Evolutionary conservation across 441 rosid genomes (phyloP).

Genomic region (Macaranga tanarius): DNA sequence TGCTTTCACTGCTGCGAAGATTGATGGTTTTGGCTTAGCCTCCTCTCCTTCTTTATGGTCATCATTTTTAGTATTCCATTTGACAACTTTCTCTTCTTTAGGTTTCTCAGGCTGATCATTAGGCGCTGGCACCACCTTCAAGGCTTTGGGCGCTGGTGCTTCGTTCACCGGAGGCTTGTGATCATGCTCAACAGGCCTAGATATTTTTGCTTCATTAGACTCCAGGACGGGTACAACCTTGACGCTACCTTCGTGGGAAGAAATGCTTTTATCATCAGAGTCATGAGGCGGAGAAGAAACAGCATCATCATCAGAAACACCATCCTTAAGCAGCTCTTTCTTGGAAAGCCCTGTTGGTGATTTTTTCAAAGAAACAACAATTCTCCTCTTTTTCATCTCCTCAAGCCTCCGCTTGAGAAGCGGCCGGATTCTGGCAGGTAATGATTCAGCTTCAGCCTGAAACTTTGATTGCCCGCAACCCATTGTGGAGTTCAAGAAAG

Average conservation of each 20-base stretch:
- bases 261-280: constrained; percentile 22
- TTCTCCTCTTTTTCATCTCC: constrained; percentile 41
- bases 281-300: constrained; percentile 7
- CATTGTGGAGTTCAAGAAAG: constrained; percentile 24
- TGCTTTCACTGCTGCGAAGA: not conserved
- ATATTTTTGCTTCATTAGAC: not conserved
- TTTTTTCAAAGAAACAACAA: not conserved
- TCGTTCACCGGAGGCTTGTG: not conserved
- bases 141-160: not conserved
- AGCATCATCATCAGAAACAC: constrained; percentile 32
- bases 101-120: not conserved
- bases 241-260: constrained; percentile 27
- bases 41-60: constrained; percentile 13
- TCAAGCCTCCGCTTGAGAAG: constrained; percentile 40
- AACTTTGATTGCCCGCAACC: constrained; percentile 50
- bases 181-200: not conserved
- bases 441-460: constrained; percentile 18
- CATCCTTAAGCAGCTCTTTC: constrained; percentile 51
- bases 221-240: constrained; percentile 15
- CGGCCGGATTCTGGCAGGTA: constrained; percentile 36
- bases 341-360: constrained; percentile 33
- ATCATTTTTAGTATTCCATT: not conserved
- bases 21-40: not conserved
- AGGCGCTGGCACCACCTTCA: constrained; percentile 24
- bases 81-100: not conserved